Base-by-base conservation (phyloP, 805 yeast genomes). In the Kodamaea leandrae region DNA sequence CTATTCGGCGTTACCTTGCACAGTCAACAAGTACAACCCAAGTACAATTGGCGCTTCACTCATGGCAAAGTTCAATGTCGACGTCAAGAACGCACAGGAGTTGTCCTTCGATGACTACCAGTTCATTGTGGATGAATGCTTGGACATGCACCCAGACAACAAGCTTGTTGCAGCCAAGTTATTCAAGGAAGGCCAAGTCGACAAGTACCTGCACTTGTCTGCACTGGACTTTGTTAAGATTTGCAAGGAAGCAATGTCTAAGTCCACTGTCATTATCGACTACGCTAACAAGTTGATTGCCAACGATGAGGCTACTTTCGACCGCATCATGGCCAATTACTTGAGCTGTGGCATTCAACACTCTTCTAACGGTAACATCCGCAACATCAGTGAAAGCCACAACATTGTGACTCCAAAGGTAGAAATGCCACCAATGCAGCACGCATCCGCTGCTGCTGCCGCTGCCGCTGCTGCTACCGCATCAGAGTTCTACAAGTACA, bases 241-340 rank as follows among this genome's bases (percentile, higher is more conserved):
- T 19, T 40, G 43, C 36, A 35, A 18, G 17, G 43, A 44, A 25
- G 47, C 53, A 30, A 44, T 45, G 37, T 26, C 41, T 15, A 35
- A 39, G 32, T 39, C 47, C 27, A 60, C 63, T 6, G 50, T 58
- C 35, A 55, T 79, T 13, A 82, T 81, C 12, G 85, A 81, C 57
- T 81, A 86, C 85, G 78, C 75, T 47, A 69, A 77, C 49, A 71
- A 72, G 37, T 53, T 67, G 54, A 63, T 79, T 17, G 85, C 86
- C 2, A 70, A 74, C 29, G 70, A 76, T 48, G 71, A 65, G 36
- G 52, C 58, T 4, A 59, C 68, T 2, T 63, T 82, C 30, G 61
- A 65, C 41, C 55, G 68, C 39, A 68, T 78, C 38, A 57, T 78
- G 46, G 64, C 62, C 35, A 60, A 66, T 49, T 67, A 69, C 50